These are phyloP conservation scores for Leishmania tropica DNA, from an alignment of 208 protist genomes.

Conservation along the genomic window DNA sequence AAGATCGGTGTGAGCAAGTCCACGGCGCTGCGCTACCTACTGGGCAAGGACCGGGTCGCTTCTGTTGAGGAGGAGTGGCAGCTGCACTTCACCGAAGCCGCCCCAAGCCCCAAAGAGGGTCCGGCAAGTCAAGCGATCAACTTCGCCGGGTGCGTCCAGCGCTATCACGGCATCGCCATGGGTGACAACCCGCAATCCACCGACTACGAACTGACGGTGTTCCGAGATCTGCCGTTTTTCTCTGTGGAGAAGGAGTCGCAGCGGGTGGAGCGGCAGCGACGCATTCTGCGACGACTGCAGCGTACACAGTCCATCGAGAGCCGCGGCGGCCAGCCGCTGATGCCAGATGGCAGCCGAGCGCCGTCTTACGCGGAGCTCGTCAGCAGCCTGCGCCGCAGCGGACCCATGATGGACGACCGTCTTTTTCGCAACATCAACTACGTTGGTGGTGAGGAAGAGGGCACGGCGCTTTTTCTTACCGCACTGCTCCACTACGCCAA, in stretches of 20 bases:
- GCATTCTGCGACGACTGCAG: slow-evolving; percentile 55
- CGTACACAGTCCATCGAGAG: slow-evolving; percentile 32
- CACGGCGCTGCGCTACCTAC: slow-evolving; percentile 79
- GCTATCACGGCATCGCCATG: slow-evolving; percentile 51
- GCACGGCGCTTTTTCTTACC: slow-evolving; percentile 59
- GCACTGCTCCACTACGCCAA: slow-evolving; percentile 47
- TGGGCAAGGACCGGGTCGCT: slow-evolving; percentile 42
- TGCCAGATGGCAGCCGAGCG: slow-evolving; percentile 53
- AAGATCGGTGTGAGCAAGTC: slow-evolving; percentile 90
- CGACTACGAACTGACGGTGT: slow-evolving; percentile 85
- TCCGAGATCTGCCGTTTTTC: slow-evolving; percentile 68
- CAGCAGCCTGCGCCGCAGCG: slow-evolving; percentile 37
- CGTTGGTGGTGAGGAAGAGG: slow-evolving; percentile 79
- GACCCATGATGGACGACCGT: slow-evolving; percentile 83
- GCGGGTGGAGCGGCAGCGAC: slow-evolving; percentile 61
- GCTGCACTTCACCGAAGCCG: slow-evolving; percentile 1
- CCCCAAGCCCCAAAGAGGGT: not conserved
- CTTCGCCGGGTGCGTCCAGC: slow-evolving; percentile 43
- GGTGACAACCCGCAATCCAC: slow-evolving; percentile 88
- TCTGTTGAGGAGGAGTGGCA: slow-evolving; percentile 23
- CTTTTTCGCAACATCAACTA: slow-evolving; percentile 65
- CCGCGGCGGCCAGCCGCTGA: slow-evolving; percentile 21
- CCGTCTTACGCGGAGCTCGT: slow-evolving; percentile 43
- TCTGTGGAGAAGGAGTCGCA: slow-evolving; percentile 74
- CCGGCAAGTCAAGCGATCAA: slow-evolving; percentile 7